Percentiles rank a stretch among this genome's conserved stretches.
Conservation (phyloP, 768 basidiomycete genomes). For the Obba rivulosa region DNA sequence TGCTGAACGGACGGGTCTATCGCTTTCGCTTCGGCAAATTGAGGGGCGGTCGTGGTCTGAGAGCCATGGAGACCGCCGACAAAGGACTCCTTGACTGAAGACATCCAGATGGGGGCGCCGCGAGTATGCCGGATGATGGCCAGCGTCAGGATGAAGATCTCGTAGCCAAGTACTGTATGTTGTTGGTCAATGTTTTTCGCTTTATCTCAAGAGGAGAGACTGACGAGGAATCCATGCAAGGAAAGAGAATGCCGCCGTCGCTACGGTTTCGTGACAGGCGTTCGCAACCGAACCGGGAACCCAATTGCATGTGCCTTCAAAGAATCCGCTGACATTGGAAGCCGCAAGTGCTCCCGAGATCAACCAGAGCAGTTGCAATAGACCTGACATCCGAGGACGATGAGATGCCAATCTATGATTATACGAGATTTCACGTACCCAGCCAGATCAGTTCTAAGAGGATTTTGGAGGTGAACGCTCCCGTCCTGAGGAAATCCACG, state of each 20-base stretch:
- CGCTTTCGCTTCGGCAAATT: too few relatives aligned
- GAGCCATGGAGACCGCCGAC: not conserved
- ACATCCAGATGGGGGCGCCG: constrained; percentile 10
- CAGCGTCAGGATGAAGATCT: constrained; percentile 8
- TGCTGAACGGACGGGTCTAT: too few relatives aligned
- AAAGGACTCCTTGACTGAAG: constrained; percentile 6
- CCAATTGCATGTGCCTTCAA: constrained; percentile 9
- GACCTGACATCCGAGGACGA: constrained; percentile 23
- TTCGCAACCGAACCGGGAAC: constrained; percentile 4
- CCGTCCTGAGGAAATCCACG: constrained; percentile 20
- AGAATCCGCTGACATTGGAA: constrained; percentile 4
- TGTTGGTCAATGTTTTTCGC: not conserved
- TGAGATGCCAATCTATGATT: too few relatives aligned
- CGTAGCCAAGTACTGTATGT: constrained; percentile 11
- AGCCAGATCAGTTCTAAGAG: constrained; percentile 24
- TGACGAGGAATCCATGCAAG: constrained; percentile 19
- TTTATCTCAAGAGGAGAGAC: not conserved
- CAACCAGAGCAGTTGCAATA: constrained; percentile 21
- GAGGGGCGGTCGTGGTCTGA: too few relatives aligned
- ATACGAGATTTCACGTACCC: constrained; percentile 8
- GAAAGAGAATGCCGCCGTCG: constrained; percentile 25
- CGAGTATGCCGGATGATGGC: constrained; percentile 8
- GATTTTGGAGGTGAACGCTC: constrained; percentile 26
- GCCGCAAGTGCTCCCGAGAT: constrained; percentile 16
- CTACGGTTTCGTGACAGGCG: constrained; percentile 21